Percentiles rank a stretch among this genome's conserved stretches.
These are phyloP conservation scores for Termitomyces heimii DNA, from an alignment of 768 basidiomycete genomes.

Conservation along the genomic window DNA sequence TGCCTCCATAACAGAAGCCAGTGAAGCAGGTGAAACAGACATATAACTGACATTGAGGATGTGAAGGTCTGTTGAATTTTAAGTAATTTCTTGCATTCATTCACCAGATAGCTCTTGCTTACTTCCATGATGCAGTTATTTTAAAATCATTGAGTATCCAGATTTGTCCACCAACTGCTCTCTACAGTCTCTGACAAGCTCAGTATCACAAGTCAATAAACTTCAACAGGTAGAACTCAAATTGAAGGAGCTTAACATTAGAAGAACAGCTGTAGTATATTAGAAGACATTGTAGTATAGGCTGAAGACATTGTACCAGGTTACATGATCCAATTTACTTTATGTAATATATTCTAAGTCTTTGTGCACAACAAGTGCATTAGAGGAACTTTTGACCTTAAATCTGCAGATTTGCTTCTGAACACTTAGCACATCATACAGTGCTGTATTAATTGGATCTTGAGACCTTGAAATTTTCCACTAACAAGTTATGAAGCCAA, in stretches of 20 bases:
- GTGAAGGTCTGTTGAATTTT: constrained; percentile 35
- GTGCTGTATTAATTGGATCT: neutral
- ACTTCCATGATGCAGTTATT: too few species aligned
- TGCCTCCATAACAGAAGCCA: constrained; percentile 36
- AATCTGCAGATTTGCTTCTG: neutral
- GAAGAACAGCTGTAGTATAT: too few species aligned
- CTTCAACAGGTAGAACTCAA: too few species aligned
- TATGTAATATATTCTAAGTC: neutral
- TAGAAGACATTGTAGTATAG: too few species aligned
- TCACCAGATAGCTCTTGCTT: too few species aligned
- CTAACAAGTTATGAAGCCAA: neutral
- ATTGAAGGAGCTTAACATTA: too few species aligned
- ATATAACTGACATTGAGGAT: constrained; percentile 60
- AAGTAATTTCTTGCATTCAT: constrained; percentile 37
- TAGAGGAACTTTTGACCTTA: neutral
- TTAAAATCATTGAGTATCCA: too few species aligned
- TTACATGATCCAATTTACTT: too few species aligned
- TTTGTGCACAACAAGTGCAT: neutral
- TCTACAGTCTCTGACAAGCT: too few species aligned
- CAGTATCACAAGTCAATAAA: too few species aligned
- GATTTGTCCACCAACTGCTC: too few species aligned
- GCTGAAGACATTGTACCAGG: too few species aligned
- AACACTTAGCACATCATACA: neutral
- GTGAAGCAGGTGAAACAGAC: constrained; percentile 39
- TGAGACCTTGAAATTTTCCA: neutral